Conservation (phyloP, 2,329 filamentous ascomycete genomes). For the Talaromyces funiculosus region DNA sequence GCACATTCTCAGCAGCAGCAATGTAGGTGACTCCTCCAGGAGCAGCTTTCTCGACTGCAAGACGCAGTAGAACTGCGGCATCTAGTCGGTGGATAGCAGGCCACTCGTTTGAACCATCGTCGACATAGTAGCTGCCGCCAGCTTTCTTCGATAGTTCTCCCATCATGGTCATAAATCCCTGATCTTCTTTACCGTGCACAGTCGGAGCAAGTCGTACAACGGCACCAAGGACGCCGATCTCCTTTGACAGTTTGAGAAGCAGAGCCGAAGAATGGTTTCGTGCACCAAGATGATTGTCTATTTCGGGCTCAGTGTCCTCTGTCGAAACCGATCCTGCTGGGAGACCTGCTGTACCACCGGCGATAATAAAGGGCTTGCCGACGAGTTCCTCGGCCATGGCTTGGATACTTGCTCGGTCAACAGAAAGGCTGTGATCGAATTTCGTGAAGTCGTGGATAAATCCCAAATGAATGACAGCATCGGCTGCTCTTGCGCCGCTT, state of each 20-base stretch:
- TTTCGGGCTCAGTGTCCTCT: conserved; percentile 26
- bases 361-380: conserved; percentile 34
- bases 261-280: conserved; percentile 20
- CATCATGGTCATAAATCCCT: conserved; percentile 27
- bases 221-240: conserved; percentile 28
- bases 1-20: conserved; percentile 31
- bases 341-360: conserved; percentile 32
- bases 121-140: conserved; percentile 31
- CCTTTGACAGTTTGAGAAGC: conserved; percentile 19
- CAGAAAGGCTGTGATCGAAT: conserved; percentile 22
- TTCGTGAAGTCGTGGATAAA: conserved; percentile 40
- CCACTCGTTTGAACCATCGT: conserved; percentile 34
- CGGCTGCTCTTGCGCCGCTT: conserved; percentile 26
- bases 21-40: conserved; percentile 35
- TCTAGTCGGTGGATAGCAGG: conserved; percentile 35
- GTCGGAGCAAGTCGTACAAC: conserved; percentile 37
- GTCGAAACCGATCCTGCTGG: conserved; percentile 21
- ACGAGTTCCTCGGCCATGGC: conserved; percentile 32
- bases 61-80: conserved; percentile 33
- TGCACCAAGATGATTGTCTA: conserved; percentile 16
- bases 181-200: conserved; percentile 33
- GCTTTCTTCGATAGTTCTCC: conserved; percentile 24
- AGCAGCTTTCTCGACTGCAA: conserved; percentile 35
- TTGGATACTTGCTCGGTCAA: conserved; percentile 32
- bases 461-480: conserved; percentile 40